Evolutionary conservation across 306 rosid genomes (phyloP), one percentile per base, ranked within the genome.

Genomic region (Pterocarpus santalinus): DNA sequence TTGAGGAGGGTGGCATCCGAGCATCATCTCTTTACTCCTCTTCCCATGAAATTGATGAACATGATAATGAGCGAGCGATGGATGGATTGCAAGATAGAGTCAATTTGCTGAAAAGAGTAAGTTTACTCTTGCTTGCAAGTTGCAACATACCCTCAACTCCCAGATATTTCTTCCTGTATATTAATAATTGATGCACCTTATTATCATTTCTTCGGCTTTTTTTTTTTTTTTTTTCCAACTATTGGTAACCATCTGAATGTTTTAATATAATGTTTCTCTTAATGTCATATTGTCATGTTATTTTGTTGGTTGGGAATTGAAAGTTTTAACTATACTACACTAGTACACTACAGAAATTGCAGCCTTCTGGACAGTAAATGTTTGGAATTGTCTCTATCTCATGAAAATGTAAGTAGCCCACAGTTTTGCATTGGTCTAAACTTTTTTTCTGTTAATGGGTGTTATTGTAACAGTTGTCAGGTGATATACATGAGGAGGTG

Each of bases 51-150:
- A 95, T 95, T 65, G 97, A 92, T 85, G 98, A 95, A 81, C 98
- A 92, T 10, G 97, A 90, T 56, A 95, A 92, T 73, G 97, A 92
- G 73, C 82, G 85, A 69, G 97, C 94, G 63, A 41, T 95, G 75
- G 97, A 89, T 17, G 98, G 97, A 77, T 84, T 95, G 87, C 98
- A 95, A 80, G 98, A 92, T 73, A 90, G 97, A 83, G 98, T 92
- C 89, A 90, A 56, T 88, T 80, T 95, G 82, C 88, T 95, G 84
- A 95, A 95, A 84, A 90, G 97, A 86, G 98, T 92, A 86, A 85
- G 90, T 66, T 65, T 49, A 62, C 68, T 28, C 36, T 55, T 82
- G 64, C 63, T 62, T 38, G 62, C 74, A 72, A 38, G 30, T 62
- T 38, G 62, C 74, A 72, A 38, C 35, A 68, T 60, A 35, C 67